phyloP scores from a whole-genome alignment of 2,329 filamentous ascomycete genomes.

The Diaporthe sp. region DNA sequence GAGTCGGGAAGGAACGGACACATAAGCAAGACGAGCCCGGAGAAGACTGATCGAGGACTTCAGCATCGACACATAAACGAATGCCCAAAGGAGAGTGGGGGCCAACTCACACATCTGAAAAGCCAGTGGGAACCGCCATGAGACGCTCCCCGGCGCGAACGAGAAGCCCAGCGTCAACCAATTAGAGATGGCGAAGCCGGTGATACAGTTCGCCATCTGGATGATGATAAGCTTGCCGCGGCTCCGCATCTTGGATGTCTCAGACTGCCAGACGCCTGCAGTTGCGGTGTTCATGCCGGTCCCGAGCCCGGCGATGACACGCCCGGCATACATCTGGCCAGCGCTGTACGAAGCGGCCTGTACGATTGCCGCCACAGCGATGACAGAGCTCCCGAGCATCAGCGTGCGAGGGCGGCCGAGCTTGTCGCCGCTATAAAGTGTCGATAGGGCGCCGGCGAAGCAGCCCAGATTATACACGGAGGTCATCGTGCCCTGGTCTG shows the following conservation, averaged over 20 bases:
- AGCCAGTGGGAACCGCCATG: slow-evolving; percentile 44
- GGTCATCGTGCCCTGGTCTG: slow-evolving; percentile 43
- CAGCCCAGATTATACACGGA: slow-evolving; percentile 45
- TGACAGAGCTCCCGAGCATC: slow-evolving; percentile 44
- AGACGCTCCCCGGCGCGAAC: slow-evolving; percentile 43
- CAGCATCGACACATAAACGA: slow-evolving; percentile 42
- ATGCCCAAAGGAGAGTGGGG: fast-evolving
- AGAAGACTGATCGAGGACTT: slow-evolving; percentile 51
- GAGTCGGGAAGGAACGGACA: slow-evolving; percentile 44
- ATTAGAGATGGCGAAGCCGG: slow-evolving; percentile 57
- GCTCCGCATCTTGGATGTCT: slow-evolving; percentile 45
- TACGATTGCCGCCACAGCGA: slow-evolving; percentile 43
- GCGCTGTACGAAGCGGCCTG: slow-evolving; percentile 41
- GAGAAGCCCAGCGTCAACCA: slow-evolving; percentile 43
- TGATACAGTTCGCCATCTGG: slow-evolving; percentile 50
- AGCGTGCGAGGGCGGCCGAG: slow-evolving; percentile 44
- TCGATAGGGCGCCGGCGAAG: slow-evolving; percentile 44
- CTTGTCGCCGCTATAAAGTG: slow-evolving; percentile 44
- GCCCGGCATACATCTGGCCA: slow-evolving; percentile 42
- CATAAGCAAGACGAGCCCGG: slow-evolving; percentile 47
- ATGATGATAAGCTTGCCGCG: slow-evolving; percentile 46
- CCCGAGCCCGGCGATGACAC: slow-evolving; percentile 42
- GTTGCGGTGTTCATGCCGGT: slow-evolving; percentile 45
- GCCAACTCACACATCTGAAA: slow-evolving; percentile 52
- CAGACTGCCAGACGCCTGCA: slow-evolving; percentile 43